Conservation (phyloP, 305 asterid genomes). For the Lippia alba region DNA sequence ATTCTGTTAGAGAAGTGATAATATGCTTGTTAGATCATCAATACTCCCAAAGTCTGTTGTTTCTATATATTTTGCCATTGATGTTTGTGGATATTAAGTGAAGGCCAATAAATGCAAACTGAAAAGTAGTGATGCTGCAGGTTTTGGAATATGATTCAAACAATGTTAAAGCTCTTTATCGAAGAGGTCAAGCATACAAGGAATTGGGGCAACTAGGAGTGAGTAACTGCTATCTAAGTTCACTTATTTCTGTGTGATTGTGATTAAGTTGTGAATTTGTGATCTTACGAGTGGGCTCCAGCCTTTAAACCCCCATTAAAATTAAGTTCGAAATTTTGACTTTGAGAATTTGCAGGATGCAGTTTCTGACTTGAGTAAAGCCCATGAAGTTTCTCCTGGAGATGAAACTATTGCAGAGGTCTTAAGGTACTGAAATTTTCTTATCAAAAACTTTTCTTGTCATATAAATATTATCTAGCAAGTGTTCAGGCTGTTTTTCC, state of each 20-base stretch:
- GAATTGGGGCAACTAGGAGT: constrained; percentile 73
- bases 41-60: not conserved
- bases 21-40: constrained; percentile 13
- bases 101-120: constrained; percentile 26
- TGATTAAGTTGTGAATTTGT: constrained; percentile 3
- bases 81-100: constrained; percentile 12
- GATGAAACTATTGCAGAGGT: constrained; percentile 91
- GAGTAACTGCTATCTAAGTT: constrained; percentile 44
- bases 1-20: constrained; percentile 23
- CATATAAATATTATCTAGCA: constrained; percentile 9
- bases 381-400: constrained; percentile 80
- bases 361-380: constrained; percentile 82
- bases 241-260: constrained; percentile 27
- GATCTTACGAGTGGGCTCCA: not conserved
- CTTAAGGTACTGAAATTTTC: constrained; percentile 63
- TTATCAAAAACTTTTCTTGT: constrained; percentile 19
- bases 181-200: constrained; percentile 92
- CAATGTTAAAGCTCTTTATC: constrained; percentile 88
- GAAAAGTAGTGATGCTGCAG: constrained; percentile 47
- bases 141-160: constrained; percentile 73
- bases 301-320: constrained; percentile 18
- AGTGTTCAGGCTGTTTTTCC: constrained; percentile 12
- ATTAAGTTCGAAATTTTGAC: constrained; percentile 20
- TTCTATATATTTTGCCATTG: constrained; percentile 5
- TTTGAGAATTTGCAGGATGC: constrained; percentile 63